Percentiles rank a stretch among this genome's conserved stretches.
Conservation (phyloP, 2,329 filamentous ascomycete genomes). For the Scytalidium lignicola region DNA sequence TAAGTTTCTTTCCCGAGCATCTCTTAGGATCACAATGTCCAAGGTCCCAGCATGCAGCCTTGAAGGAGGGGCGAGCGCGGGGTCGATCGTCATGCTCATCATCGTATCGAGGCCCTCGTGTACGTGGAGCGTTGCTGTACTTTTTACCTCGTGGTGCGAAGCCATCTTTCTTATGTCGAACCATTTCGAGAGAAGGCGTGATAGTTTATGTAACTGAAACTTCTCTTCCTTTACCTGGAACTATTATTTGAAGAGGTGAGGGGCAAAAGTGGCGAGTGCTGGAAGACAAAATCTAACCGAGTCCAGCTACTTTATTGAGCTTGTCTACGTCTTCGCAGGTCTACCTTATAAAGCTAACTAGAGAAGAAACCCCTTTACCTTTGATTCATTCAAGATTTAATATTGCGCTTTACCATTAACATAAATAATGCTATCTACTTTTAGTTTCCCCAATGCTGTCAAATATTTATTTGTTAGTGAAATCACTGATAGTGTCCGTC, state of each 20-base stretch:
- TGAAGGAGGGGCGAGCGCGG: slow-evolving; percentile 56
- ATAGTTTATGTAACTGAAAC: neutral
- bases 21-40: slow-evolving; percentile 96
- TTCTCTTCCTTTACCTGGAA: neutral
- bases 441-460: no score
- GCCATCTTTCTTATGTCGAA: slow-evolving; percentile 92
- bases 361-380: no score
- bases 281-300: neutral
- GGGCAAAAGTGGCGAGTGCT: neutral
- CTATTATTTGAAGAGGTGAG: neutral
- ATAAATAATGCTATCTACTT: no score
- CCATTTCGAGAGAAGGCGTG: slow-evolving; percentile 50
- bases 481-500: no score
- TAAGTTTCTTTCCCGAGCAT: slow-evolving; percentile 92
- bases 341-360: no score
- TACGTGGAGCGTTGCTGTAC: slow-evolving; percentile 52
- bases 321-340: no score
- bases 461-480: no score
- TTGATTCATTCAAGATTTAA: no score
- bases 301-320: no score
- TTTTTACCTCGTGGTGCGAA: slow-evolving; percentile 65
- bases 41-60: slow-evolving; percentile 96
- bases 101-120: slow-evolving; percentile 43
- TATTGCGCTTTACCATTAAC: no score
- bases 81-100: slow-evolving; percentile 34